Base-by-base conservation (phyloP, 768 basidiomycete species). In the Hericium alpestre region DNA sequence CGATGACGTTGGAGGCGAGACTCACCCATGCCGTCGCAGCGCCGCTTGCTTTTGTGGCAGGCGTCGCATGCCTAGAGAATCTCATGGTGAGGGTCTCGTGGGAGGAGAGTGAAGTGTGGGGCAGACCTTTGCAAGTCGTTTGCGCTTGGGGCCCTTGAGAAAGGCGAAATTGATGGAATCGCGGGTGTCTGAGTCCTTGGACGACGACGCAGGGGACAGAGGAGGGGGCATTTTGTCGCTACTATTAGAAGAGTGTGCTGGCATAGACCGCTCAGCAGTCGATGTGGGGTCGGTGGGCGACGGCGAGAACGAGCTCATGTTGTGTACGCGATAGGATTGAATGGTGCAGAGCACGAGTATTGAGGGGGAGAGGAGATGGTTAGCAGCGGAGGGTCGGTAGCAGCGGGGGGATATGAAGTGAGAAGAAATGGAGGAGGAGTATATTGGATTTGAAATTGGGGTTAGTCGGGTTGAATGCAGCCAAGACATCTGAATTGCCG, bases 21-120 rank as follows among this genome's bases (percentile, higher is more conserved):
- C 58, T 59, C 22, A 85, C 86, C 83, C 59, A 85, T 87, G 37
- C 87, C 87, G 70, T 90, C 87, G 70, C 88, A 90, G 51, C 88
- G 81, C 23, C 89, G 81, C 67, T 91, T 91, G 71, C 82, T 84
- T 69, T 86, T 88, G 67, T 91, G 90, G 67, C 89, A 91, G 54
- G 86, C 84, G 69, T 89, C 86, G 70, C 89, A 90, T 51, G 89
- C 78, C 78, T 79, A 57, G 38, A n/a, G 51, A 52, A 47, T 15
- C 47, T 20, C 46, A 55, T 22, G 50, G 2, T 38, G 10, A 20
- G 43, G 11, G 37, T 49, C 38, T 2, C 32, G 23, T 25, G 40
- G 18, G 23, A 27, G 43, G 57, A 56, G 39, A 52, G 39, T 15
- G 4, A 11, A 37, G 16, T 12, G 11, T 39, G 23, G 41, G 20